Evolutionary conservation across 306 rosid genomes (phyloP).

Genomic region (Vachellia pachyceras): DNA sequence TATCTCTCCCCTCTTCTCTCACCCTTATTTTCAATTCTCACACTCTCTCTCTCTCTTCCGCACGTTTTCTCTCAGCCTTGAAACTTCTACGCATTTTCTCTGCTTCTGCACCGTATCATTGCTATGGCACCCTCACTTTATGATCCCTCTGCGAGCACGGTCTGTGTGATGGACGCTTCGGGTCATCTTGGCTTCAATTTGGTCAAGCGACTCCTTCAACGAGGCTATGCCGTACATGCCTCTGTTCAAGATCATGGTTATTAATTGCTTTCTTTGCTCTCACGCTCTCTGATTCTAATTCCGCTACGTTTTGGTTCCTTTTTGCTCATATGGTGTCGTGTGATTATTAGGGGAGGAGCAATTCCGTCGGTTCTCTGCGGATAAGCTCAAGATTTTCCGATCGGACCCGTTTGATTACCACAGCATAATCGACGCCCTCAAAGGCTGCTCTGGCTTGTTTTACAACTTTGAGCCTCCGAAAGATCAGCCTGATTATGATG

Average conservation of each 20-base stretch:
- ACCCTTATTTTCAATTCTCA: neutral
- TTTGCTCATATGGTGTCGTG: neutral
- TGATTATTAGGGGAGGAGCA: conserved; percentile 43
- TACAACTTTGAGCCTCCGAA: conserved; percentile 77
- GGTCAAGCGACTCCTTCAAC: conserved; percentile 60
- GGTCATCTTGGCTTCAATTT: conserved; percentile 61
- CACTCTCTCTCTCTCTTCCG: neutral
- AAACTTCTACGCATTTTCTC: neutral
- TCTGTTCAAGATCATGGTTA: conserved; percentile 64
- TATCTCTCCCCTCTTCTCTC: neutral
- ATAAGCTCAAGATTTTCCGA: conserved; percentile 67
- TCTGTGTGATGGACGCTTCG: conserved; percentile 86
- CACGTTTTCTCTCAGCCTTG: neutral
- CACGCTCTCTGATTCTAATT: neutral
- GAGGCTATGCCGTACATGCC: conserved; percentile 82
- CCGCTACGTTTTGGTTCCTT: too few species aligned
- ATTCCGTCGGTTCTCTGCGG: conserved; percentile 45
- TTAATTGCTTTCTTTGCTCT: neutral
- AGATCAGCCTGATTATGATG: conserved; percentile 72
- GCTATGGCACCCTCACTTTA: conserved; percentile 65
- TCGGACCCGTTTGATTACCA: conserved; percentile 89
- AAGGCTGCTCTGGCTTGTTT: conserved; percentile 84
- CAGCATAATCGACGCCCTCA: conserved; percentile 72
- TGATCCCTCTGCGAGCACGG: conserved; percentile 41
- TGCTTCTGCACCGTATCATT: neutral